These are phyloP conservation scores for Aechmea fasciata DNA, from an alignment of 176 grass and related monocot genomes.

Conservation along the genomic window DNA sequence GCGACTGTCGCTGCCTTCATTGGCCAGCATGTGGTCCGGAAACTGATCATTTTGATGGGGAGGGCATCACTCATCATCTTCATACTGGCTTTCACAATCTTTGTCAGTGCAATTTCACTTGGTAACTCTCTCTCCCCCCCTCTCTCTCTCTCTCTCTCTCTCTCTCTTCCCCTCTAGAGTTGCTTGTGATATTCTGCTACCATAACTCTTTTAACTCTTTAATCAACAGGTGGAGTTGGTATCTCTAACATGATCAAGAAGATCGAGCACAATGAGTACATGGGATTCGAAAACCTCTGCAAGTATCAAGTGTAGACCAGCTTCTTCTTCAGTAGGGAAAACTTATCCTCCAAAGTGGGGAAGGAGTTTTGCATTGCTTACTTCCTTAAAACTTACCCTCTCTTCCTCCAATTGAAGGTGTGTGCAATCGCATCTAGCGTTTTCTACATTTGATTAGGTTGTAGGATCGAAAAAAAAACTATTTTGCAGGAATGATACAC, in stretches of 20 bases:
- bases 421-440: too few relatives aligned
- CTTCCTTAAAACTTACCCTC: too few relatives aligned
- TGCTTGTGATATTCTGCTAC: not conserved
- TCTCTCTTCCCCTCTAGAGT: not conserved
- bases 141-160: not conserved
- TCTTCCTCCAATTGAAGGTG: too few relatives aligned
- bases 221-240: slow-evolving; percentile 65
- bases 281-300: slow-evolving; percentile 91
- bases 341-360: too few relatives aligned
- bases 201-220: not conserved
- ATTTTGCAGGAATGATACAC: too few relatives aligned
- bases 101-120: slow-evolving; percentile 72
- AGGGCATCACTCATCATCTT: slow-evolving; percentile 91
- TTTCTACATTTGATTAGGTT: too few relatives aligned
- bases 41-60: slow-evolving; percentile 55
- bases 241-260: slow-evolving; percentile 66
- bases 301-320: slow-evolving; percentile 40
- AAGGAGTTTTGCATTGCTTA: too few relatives aligned
- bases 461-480: too few relatives aligned
- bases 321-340: not conserved
- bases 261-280: slow-evolving; percentile 55
- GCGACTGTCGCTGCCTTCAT: slow-evolving; percentile 60
- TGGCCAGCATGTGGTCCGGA: slow-evolving; percentile 69
- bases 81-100: slow-evolving; percentile 79
- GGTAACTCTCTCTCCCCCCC: slow-evolving; percentile 27